Evolutionary conservation across 345 rosid species (phyloP).

Genomic region (Eucalyptus leucophloia): DNA sequence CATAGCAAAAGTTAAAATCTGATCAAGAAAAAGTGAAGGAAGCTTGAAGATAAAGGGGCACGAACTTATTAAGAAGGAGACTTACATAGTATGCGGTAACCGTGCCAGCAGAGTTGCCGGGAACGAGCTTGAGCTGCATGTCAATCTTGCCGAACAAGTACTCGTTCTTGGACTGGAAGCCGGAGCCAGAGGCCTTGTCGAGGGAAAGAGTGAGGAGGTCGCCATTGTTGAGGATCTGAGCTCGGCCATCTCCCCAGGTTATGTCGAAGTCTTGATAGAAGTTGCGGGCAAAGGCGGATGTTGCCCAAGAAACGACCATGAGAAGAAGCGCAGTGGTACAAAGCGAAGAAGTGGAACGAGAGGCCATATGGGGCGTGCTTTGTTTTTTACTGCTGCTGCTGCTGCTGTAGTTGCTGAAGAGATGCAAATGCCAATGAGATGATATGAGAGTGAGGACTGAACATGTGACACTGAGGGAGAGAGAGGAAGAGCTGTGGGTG

Average conservation of each 20-base stretch:
- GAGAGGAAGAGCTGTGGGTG: background rate
- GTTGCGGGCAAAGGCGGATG: conserved; percentile 1
- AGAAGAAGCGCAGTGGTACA: background rate
- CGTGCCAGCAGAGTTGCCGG: conserved; percentile 77
- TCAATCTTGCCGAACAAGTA: conserved; percentile 46
- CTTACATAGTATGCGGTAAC: conserved; percentile 37
- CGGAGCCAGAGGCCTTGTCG: conserved; percentile 58
- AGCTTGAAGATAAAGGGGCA: too few relatives aligned
- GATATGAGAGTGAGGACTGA: background rate
- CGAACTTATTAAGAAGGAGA: too few relatives aligned
- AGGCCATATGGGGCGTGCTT: background rate
- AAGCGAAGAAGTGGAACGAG: background rate
- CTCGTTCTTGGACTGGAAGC: conserved; percentile 46
- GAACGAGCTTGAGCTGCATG: conserved; percentile 61
- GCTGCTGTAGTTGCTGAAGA: background rate
- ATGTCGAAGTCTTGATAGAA: conserved; percentile 36
- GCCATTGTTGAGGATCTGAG: conserved; percentile 40
- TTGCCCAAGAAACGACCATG: background rate
- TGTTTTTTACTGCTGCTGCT: background rate
- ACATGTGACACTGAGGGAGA: background rate
- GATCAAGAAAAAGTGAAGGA: too few relatives aligned
- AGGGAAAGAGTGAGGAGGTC: conserved; percentile 44
- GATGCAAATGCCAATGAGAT: background rate
- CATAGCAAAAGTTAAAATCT: too few relatives aligned
- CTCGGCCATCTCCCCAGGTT: conserved; percentile 53